Conservation (phyloP, 257 asterid species). For the Anisodus acutangulus region DNA sequence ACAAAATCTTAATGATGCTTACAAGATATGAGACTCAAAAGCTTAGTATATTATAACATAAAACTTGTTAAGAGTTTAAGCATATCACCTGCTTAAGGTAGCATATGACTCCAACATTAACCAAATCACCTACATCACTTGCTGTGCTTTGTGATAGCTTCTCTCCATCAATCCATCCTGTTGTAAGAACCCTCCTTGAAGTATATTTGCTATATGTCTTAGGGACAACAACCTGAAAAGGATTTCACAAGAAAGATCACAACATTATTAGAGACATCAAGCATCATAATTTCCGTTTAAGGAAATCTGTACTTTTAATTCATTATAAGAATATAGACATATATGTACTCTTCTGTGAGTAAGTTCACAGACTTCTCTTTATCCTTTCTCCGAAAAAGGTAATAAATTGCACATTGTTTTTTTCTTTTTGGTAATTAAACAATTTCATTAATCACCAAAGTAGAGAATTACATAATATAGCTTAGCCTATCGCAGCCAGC, state of each 20-base stretch:
- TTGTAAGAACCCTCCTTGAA: conserved; percentile 95
- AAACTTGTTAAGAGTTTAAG: background rate
- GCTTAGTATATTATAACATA: background rate
- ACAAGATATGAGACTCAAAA: background rate
- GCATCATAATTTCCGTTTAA: background rate
- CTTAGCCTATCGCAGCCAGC: background rate
- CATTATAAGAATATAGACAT: background rate
- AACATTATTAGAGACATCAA: conserved; percentile 8
- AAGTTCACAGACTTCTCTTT: conserved; percentile 9
- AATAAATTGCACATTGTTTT: background rate
- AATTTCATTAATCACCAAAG: background rate
- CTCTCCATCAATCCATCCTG: conserved; percentile 95
- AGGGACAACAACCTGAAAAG: conserved; percentile 91
- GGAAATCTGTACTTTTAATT: conserved; percentile 5
- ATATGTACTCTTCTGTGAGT: background rate
- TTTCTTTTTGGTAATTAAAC: background rate
- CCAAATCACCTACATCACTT: conserved; percentile 96
- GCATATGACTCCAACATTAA: conserved; percentile 99
- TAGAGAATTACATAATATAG: background rate
- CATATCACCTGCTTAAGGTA: conserved; percentile 92
- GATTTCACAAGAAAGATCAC: conserved; percentile 1
- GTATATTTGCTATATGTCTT: conserved; percentile 79
- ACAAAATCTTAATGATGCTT: background rate
- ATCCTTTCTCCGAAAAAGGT: background rate
- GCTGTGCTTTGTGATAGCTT: conserved; percentile 98